A percentile compares a stretch with the other conserved stretches of the same genome.
Conservation (phyloP, 768 basidiomycete species). For the Pulveroboletus sp. region DNA sequence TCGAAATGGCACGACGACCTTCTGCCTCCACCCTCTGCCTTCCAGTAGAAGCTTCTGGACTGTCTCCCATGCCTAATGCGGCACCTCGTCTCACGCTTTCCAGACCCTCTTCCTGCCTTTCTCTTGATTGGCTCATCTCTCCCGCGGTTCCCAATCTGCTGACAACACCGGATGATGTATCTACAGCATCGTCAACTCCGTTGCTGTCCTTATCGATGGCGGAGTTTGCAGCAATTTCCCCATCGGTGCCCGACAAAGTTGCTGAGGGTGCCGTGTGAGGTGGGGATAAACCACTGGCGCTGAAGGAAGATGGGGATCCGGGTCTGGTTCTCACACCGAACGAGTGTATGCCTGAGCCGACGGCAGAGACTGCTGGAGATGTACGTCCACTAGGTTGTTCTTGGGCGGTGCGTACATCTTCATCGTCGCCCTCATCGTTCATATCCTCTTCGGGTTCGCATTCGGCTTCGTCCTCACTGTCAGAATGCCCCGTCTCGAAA, state of each 20-base stretch:
- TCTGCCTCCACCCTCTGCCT: slow-evolving; percentile 19
- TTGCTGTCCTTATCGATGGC: slow-evolving; percentile 7
- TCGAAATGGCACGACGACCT: slow-evolving; percentile 20
- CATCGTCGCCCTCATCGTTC: slow-evolving; percentile 28
- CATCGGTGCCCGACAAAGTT: neutral
- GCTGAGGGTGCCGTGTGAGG: slow-evolving; percentile 4
- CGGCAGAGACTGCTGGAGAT: slow-evolving; percentile 24
- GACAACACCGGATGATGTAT: slow-evolving; percentile 4
- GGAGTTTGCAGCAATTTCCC: neutral
- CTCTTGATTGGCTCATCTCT: slow-evolving; percentile 1
- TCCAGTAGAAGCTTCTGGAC: slow-evolving; percentile 16
- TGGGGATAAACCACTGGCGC: neutral
- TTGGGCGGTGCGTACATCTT: slow-evolving; percentile 21
- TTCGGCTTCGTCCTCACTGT: slow-evolving; percentile 24
- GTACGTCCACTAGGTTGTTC: slow-evolving; percentile 23
- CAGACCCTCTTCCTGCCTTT: neutral
- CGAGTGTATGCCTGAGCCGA: slow-evolving; percentile 12
- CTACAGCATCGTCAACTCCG: neutral
- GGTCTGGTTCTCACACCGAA: slow-evolving; percentile 3
- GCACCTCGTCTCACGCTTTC: slow-evolving; percentile 11
- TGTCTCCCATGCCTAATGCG: slow-evolving; percentile 18
- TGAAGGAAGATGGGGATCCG: slow-evolving; percentile 7
- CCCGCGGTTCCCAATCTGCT: neutral
- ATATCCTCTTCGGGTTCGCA: slow-evolving; percentile 29
- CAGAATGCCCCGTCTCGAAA: slow-evolving; percentile 9